Conservation (phyloP, 306 rosid species). For the Castanea crenata region DNA sequence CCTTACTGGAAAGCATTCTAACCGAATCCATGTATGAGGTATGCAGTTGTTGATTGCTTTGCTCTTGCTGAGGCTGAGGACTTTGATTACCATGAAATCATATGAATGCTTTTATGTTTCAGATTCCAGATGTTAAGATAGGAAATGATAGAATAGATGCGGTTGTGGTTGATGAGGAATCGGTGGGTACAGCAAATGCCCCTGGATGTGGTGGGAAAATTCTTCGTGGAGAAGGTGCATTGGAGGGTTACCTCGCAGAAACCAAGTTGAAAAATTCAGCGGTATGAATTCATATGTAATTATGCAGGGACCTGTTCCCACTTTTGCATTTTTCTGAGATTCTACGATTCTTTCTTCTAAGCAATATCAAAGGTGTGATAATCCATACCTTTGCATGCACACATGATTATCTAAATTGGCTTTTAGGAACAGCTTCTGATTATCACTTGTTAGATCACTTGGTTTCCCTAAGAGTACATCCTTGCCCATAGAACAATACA, state of each 20-base stretch:
- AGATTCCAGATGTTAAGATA: constrained; percentile 83
- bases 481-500: neutral
- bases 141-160: constrained; percentile 81
- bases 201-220: constrained; percentile 82
- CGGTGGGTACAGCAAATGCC: constrained; percentile 55
- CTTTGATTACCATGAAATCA: neutral
- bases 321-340: neutral
- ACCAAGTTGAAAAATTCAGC: constrained; percentile 45
- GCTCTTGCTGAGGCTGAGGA: neutral
- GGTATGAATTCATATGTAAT: constrained; percentile 41
- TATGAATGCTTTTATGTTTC: constrained; percentile 22
- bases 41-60: constrained; percentile 8
- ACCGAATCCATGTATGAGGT: constrained; percentile 98
- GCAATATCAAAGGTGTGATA: neutral
- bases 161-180: constrained; percentile 78
- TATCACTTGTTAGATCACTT: neutral
- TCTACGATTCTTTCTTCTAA: neutral
- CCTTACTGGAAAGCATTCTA: constrained; percentile 75
- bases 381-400: neutral
- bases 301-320: neutral
- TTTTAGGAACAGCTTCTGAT: neutral
- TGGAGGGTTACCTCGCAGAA: constrained; percentile 53
- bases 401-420: neutral
- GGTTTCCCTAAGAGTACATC: neutral
- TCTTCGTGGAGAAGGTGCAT: constrained; percentile 72